A percentile compares a stretch with the other conserved stretches of the same genome.
phyloP scores from a whole-genome alignment of 2,329 filamentous ascomycete genomes.

The Blumeria hordei region DNA sequence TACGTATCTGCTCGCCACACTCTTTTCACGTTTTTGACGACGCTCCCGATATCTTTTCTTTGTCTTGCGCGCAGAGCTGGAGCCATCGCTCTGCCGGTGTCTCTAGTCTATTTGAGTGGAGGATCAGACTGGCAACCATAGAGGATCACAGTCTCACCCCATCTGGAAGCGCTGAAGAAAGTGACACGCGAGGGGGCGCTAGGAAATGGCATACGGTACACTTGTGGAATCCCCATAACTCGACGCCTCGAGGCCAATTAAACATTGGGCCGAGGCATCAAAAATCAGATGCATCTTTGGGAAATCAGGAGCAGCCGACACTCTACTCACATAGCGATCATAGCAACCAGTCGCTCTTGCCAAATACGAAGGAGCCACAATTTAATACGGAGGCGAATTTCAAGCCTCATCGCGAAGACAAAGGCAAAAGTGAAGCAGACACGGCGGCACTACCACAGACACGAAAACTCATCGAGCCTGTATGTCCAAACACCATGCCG shows the following conservation, averaged over 20 bases:
- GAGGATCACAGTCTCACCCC: too few species aligned
- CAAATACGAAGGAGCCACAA: neutral
- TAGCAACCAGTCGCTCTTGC: slow-evolving; percentile 18
- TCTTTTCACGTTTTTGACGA: too few species aligned
- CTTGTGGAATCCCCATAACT: slow-evolving; percentile 36
- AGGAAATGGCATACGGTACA: neutral
- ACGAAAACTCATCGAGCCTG: too few species aligned
- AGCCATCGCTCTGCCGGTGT: too few species aligned
- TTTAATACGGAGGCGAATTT: slow-evolving; percentile 23
- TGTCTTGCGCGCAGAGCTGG: too few species aligned
- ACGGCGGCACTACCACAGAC: neutral
- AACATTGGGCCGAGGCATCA: slow-evolving; percentile 11
- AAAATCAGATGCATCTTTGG: slow-evolving; percentile 7
- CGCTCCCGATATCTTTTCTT: too few species aligned
- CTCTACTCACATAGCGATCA: slow-evolving; percentile 31
- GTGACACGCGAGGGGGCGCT: neutral
- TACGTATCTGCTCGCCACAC: too few species aligned
- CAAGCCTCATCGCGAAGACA: slow-evolving; percentile 15
- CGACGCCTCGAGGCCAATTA: slow-evolving; percentile 20
- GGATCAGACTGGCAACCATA: too few species aligned
- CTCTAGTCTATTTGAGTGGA: too few species aligned
- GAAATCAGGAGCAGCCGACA: slow-evolving; percentile 16
- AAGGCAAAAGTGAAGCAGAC: slow-evolving; percentile 12
- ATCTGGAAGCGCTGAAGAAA: too few species aligned
- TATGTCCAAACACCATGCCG: neutral